Evolutionary conservation across 2,329 filamentous ascomycete genomes (phyloP).

Genomic region (Tolypocladium cylindrosporum): DNA sequence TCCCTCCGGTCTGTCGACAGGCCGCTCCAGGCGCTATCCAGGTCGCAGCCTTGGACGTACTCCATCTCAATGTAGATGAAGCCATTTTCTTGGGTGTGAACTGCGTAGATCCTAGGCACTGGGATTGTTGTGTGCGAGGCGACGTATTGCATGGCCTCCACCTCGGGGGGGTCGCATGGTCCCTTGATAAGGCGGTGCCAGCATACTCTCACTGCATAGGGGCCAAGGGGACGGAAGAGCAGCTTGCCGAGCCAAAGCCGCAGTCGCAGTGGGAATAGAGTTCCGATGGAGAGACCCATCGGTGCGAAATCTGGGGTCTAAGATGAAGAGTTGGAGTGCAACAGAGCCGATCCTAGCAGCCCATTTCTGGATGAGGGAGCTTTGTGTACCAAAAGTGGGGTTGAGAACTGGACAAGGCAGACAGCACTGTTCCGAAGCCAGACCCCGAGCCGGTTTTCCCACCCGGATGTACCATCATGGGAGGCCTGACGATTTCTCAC

Average conservation of each 20-base stretch:
- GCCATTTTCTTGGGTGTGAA: conserved; percentile 8
- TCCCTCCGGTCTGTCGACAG: conserved; percentile 11
- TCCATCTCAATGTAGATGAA: conserved; percentile 17
- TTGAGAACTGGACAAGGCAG: too few species aligned
- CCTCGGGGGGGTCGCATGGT: conserved; percentile 16
- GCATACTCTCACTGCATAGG: conserved; percentile 12
- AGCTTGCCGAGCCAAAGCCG: conserved; percentile 17
- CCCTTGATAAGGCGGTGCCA: conserved; percentile 19
- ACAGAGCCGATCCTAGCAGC: too few species aligned
- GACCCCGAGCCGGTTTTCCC: too few species aligned
- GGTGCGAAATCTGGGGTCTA: not conserved
- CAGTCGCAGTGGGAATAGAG: conserved; percentile 11
- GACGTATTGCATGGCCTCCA: conserved; percentile 20
- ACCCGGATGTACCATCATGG: too few species aligned
- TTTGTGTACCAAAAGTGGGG: too few species aligned
- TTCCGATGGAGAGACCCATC: conserved; percentile 17
- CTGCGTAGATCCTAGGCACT: conserved; percentile 14
- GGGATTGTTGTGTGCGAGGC: conserved; percentile 16
- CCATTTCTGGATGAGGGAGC: too few species aligned
- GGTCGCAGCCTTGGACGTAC: conserved; percentile 10
- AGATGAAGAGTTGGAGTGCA: too few species aligned
- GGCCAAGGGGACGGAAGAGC: conserved; percentile 11
- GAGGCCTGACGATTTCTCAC: too few species aligned
- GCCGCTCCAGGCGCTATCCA: conserved; percentile 9
- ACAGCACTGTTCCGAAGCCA: too few species aligned